Conservation (phyloP, 257 asterid species). For the Jasminum sambac region DNA sequence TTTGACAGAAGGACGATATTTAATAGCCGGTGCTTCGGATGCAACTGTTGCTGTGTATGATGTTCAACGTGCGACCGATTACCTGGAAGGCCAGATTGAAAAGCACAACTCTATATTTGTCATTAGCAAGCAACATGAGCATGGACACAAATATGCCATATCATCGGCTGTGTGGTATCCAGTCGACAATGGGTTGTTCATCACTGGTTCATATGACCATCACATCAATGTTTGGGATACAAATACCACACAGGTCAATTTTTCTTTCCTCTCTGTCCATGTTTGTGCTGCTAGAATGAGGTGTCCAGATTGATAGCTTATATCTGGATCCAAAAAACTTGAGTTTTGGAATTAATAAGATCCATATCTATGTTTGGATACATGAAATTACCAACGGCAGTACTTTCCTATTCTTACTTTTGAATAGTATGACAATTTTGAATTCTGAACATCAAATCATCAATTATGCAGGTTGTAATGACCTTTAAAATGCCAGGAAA, state of each 20-base stretch:
- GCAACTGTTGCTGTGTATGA: conserved; percentile 90
- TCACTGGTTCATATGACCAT: conserved; percentile 95
- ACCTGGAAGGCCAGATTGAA: conserved; percentile 63
- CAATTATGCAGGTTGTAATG: conserved; percentile 61
- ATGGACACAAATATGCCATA: conserved; percentile 77
- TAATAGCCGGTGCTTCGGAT: conserved; percentile 85
- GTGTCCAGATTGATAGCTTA: neutral
- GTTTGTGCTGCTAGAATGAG: neutral
- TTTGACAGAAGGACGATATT: conserved; percentile 95
- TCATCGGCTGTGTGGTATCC: conserved; percentile 97
- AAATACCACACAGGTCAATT: conserved; percentile 70
- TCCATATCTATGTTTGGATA: neutral
- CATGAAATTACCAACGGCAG: neutral
- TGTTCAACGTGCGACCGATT: conserved; percentile 65
- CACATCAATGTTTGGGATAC: conserved; percentile 97
- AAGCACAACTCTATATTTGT: conserved; percentile 66
- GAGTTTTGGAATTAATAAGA: neutral
- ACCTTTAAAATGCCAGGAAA: conserved; percentile 97
- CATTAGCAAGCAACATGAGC: conserved; percentile 85
- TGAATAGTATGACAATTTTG: conserved; percentile 12
- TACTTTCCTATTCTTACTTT: neutral
- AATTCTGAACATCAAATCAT: conserved; percentile 23
- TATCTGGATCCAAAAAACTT: neutral
- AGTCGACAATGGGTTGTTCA: conserved; percentile 84
- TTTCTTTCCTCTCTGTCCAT: neutral